Evolutionary conservation across 2,329 filamentous ascomycete genomes (phyloP).

Genomic region (Penicillium psychrosexuale): DNA sequence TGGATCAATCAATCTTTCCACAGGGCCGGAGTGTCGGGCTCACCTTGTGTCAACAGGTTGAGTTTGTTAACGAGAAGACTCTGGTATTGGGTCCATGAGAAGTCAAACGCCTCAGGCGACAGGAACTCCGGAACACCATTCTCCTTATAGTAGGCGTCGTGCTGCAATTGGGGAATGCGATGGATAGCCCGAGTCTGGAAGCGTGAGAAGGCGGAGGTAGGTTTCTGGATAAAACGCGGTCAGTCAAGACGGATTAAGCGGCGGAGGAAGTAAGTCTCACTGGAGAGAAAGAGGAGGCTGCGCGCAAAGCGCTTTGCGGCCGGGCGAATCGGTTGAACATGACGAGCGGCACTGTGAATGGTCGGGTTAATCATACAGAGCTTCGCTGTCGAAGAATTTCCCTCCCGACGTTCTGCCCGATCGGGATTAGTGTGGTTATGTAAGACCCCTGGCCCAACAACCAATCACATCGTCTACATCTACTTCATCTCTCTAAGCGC

Average conservation of each 20-base stretch:
- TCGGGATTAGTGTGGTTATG: constrained; percentile 30
- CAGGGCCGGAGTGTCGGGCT: constrained; percentile 25
- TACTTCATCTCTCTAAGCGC: constrained; percentile 20
- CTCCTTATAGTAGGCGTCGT: constrained; percentile 45
- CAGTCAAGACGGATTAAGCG: constrained; percentile 17
- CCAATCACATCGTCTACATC: constrained; percentile 15
- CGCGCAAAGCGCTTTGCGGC: constrained; percentile 46
- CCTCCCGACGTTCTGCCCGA: constrained; percentile 24
- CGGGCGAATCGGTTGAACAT: constrained; percentile 44
- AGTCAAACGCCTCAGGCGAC: constrained; percentile 64
- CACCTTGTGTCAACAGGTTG: constrained; percentile 71
- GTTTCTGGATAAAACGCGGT: constrained; percentile 29
- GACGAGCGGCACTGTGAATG: constrained; percentile 27
- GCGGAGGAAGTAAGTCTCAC: constrained; percentile 26
- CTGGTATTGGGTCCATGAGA: constrained; percentile 84
- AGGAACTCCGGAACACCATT: constrained; percentile 69
- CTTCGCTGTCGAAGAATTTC: constrained; percentile 37
- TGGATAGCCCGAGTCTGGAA: constrained; percentile 43
- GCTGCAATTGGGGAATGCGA: constrained; percentile 48
- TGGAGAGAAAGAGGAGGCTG: constrained; percentile 32
- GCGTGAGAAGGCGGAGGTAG: constrained; percentile 36
- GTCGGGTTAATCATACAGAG: constrained; percentile 19
- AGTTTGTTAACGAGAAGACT: constrained; percentile 68
- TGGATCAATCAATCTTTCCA: background rate
- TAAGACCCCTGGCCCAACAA: constrained; percentile 14